These are phyloP conservation scores for Chaetomiaceae sp. DNA, from an alignment of 2,329 filamentous ascomycete species.

Conservation along the genomic window DNA sequence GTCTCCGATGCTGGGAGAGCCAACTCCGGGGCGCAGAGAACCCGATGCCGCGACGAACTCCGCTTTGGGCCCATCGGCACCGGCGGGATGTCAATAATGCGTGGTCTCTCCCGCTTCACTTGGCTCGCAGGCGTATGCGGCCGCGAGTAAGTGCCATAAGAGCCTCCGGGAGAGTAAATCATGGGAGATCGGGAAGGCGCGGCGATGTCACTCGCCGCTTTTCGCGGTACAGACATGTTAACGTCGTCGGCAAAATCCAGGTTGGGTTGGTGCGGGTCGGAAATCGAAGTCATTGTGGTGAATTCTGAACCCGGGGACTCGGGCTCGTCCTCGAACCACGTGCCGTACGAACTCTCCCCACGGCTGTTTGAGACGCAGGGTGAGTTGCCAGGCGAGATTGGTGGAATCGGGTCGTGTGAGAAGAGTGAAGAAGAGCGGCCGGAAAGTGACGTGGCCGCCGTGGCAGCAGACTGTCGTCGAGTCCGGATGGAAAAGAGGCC, in stretches of 20 bases:
- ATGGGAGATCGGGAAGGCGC: neutral
- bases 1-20: neutral
- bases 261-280: constrained; percentile 1
- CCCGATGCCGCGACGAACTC: constrained; percentile 13
- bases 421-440: constrained; percentile 30
- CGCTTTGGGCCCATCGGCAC: constrained; percentile 9
- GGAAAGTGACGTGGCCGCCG: constrained; percentile 39
- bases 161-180: neutral
- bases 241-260: constrained; percentile 1
- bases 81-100: constrained; percentile 24
- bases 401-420: constrained; percentile 23
- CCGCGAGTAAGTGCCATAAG: neutral
- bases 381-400: constrained; percentile 6
- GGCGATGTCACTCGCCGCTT: neutral
- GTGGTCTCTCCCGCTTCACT: constrained; percentile 15
- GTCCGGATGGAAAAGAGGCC: constrained; percentile 32
- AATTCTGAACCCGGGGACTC: constrained; percentile 3
- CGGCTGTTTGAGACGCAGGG: constrained; percentile 11
- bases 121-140: constrained; percentile 16
- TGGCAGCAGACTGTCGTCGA: constrained; percentile 37
- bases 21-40: neutral
- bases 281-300: constrained; percentile 7
- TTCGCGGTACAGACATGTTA: neutral
- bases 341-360: constrained; percentile 8
- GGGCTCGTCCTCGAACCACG: constrained; percentile 24